Evolutionary conservation across 257 asterid genomes (phyloP).

Genomic region (Plantago elongata): DNA sequence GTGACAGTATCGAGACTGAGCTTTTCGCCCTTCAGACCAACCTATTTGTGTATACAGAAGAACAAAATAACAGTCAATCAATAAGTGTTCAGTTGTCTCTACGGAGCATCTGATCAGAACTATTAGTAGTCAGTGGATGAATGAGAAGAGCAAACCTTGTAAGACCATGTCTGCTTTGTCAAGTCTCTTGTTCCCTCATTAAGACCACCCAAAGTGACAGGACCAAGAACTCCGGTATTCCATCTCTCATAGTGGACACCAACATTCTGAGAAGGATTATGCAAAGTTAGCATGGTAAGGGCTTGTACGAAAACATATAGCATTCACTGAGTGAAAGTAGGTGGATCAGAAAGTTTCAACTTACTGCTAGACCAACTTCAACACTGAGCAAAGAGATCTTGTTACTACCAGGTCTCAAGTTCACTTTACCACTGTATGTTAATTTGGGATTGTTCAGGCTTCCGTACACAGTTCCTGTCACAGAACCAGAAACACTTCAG

Average conservation of each 20-base stretch:
- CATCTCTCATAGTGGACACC: conserved; percentile 61
- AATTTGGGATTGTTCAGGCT: conserved; percentile 57
- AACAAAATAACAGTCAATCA: neutral
- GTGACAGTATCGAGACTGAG: conserved; percentile 39
- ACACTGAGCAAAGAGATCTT: conserved; percentile 80
- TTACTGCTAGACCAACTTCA: conserved; percentile 81
- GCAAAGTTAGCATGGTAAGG: neutral
- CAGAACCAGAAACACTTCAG: conserved; percentile 10
- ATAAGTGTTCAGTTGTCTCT: neutral
- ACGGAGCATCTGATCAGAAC: neutral
- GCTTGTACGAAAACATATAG: neutral
- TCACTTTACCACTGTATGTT: conserved; percentile 44
- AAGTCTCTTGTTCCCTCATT: conserved; percentile 57
- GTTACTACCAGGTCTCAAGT: conserved; percentile 68
- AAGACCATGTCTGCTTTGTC: conserved; percentile 64
- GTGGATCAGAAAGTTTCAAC: conserved; percentile 20
- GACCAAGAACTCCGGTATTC: conserved; percentile 79
- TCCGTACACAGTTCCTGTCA: conserved; percentile 58
- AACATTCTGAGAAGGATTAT: conserved; percentile 48
- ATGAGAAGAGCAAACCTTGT: conserved; percentile 42
- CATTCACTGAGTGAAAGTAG: neutral
- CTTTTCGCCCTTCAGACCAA: conserved; percentile 78
- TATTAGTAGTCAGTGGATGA: neutral
- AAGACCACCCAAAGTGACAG: conserved; percentile 54
- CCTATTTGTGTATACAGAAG: conserved; percentile 31